phyloP scores from a whole-genome alignment of 1,139 yeast genomes.

The Candida anutae region DNA sequence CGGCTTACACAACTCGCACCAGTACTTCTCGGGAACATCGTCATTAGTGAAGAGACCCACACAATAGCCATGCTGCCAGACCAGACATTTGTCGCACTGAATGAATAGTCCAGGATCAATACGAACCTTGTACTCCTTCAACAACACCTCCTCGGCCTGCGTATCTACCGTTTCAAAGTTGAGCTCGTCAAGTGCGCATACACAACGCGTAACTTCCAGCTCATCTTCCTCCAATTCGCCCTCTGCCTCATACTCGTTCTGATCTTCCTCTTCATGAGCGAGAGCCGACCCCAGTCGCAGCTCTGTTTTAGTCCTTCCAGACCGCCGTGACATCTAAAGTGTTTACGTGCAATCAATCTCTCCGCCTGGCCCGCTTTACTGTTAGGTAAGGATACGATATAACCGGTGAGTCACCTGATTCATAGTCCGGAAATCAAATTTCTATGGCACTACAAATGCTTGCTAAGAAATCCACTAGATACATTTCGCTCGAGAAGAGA shows the following conservation, averaged over 20 bases:
- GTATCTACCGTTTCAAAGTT: conserved; percentile 26
- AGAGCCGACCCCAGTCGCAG: too few species aligned
- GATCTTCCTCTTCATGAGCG: conserved; percentile 15
- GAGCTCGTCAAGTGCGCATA: conserved; percentile 74
- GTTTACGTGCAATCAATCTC: too few species aligned
- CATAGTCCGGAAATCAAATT: too few species aligned
- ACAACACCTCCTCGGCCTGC: conserved; percentile 39
- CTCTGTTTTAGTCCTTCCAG: conserved; percentile 23
- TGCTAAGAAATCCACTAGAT: too few species aligned
- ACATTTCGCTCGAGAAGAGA: too few species aligned
- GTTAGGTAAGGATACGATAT: too few species aligned
- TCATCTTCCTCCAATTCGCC: conserved; percentile 27
- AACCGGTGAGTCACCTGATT: too few species aligned
- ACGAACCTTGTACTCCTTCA: conserved; percentile 49
- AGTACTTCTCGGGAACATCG: conserved; percentile 83
- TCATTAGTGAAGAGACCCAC: conserved; percentile 72
- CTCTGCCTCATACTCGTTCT: conserved; percentile 14
- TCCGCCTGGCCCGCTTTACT: too few species aligned
- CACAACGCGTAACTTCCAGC: conserved; percentile 81
- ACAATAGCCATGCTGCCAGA: conserved; percentile 97
- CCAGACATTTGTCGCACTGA: conserved; percentile 88
- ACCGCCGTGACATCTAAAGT: conserved; percentile 21
- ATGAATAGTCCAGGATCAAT: conserved; percentile 74
- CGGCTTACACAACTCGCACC: conserved; percentile 89
- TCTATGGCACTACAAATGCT: too few species aligned